A percentile compares a stretch with the other conserved stretches of the same genome.
Conservation (phyloP, 805 yeast species). For the Starmerella floris region DNA sequence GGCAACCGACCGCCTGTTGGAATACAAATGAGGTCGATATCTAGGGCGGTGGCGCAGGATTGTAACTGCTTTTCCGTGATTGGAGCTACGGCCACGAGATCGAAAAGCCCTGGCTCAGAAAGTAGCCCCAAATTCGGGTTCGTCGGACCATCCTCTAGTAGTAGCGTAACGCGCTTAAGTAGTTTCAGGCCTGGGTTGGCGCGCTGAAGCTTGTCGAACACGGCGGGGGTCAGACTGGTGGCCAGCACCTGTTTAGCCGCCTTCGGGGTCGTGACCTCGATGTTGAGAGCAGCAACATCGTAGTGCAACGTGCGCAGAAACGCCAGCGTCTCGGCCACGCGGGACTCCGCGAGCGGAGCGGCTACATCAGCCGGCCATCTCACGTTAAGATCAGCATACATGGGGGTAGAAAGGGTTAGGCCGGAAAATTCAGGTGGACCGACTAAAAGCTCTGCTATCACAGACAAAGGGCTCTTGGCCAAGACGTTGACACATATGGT, state of each 20-base stretch:
- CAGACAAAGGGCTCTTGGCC: neutral
- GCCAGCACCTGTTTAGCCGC: slow-evolving; percentile 15
- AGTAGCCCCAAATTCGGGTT: slow-evolving; percentile 12
- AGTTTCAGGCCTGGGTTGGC: slow-evolving; percentile 35
- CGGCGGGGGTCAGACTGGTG: slow-evolving; percentile 19
- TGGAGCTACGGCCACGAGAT: slow-evolving; percentile 73
- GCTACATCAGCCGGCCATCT: slow-evolving; percentile 25
- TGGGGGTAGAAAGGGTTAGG: no score
- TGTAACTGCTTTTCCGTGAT: slow-evolving; percentile 64
- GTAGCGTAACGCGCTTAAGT: slow-evolving; percentile 61
- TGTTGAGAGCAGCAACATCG: slow-evolving; percentile 64
- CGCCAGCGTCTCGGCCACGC: slow-evolving; percentile 19
- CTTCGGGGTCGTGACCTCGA: slow-evolving; percentile 24
- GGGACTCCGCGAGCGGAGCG: slow-evolving; percentile 7
- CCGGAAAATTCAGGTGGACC: no score
- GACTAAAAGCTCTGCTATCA: no score
- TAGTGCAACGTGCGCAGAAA: slow-evolving; percentile 39
- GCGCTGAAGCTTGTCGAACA: slow-evolving; percentile 25
- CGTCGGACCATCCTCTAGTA: slow-evolving; percentile 42
- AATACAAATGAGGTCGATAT: slow-evolving; percentile 69
- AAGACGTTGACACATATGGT: neutral
- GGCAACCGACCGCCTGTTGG: slow-evolving; percentile 55
- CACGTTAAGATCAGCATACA: slow-evolving; percentile 29
- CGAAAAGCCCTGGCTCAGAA: slow-evolving; percentile 35
- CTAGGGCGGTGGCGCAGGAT: slow-evolving; percentile 59